A percentile compares a stretch with the other conserved stretches of the same genome.
These are phyloP conservation scores for Cladosporium sp. DNA, from an alignment of 2,329 filamentous ascomycete species.

Conservation along the genomic window DNA sequence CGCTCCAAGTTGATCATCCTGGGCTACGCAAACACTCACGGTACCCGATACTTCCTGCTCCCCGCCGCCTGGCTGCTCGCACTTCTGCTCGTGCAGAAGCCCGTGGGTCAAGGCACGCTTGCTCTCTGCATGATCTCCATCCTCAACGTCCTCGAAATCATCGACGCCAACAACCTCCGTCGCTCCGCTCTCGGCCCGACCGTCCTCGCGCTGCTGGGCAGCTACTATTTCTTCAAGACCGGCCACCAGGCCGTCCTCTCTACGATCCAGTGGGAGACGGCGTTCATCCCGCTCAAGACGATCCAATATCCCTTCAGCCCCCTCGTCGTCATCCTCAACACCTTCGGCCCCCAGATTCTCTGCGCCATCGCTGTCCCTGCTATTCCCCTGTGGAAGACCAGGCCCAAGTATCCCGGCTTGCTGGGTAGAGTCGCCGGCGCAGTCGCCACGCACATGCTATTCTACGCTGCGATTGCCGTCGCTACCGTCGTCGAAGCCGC, in stretches of 20 bases:
- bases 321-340: constrained; percentile 74
- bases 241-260: constrained; percentile 85
- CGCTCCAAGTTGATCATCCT: constrained; percentile 55
- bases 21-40: constrained; percentile 89
- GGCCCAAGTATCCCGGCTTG: constrained; percentile 58
- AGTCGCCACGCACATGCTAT: constrained; percentile 68
- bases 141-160: constrained; percentile 63
- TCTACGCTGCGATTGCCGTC: constrained; percentile 75
- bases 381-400: constrained; percentile 81
- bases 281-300: constrained; percentile 79
- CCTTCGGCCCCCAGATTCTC: constrained; percentile 81
- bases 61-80: constrained; percentile 71
- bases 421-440: constrained; percentile 66
- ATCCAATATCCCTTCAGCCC: constrained; percentile 88
- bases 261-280: constrained; percentile 91
- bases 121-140: constrained; percentile 82
- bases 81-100: constrained; percentile 78
- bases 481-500: constrained; percentile 89
- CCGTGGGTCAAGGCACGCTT: constrained; percentile 84
- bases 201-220: constrained; percentile 79
- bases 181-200: constrained; percentile 73
- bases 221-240: constrained; percentile 95
- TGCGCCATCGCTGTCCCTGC: constrained; percentile 74
- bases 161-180: constrained; percentile 56
- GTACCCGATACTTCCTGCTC: constrained; percentile 80